Conservation (phyloP, 2,329 filamentous ascomycete species). For the Trichoderma sp. region DNA sequence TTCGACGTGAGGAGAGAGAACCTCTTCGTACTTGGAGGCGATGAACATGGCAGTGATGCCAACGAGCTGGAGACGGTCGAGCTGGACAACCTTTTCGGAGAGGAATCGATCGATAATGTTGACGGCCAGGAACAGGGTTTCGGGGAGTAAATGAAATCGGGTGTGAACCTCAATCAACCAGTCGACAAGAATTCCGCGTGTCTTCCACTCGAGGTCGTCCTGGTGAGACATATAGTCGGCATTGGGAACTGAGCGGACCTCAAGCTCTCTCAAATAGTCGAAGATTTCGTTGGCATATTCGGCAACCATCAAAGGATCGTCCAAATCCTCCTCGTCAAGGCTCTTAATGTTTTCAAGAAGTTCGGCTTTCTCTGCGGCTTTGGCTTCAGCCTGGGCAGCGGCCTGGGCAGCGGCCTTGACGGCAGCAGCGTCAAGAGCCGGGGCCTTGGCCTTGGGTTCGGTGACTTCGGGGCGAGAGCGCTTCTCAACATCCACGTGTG, state of each 20-base stretch:
- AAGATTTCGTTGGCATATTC: constrained; percentile 98
- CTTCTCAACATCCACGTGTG: constrained; percentile 58
- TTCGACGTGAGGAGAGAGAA: constrained; percentile 92
- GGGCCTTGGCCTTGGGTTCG: constrained; percentile 36
- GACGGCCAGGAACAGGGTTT: constrained; percentile 94
- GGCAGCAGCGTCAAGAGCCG: constrained; percentile 1
- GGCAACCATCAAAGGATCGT: constrained; percentile 96
- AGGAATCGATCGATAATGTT: constrained; percentile 99
- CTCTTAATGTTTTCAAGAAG: constrained; percentile 48
- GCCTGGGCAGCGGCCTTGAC: neutral
- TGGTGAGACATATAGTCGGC: constrained; percentile 95
- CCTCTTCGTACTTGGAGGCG: constrained; percentile 98
- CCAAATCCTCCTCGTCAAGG: constrained; percentile 83
- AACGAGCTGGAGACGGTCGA: constrained; percentile 94
- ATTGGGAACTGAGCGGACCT: constrained; percentile 79
- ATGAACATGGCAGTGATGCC: constrained; percentile 99
- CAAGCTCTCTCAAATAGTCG: constrained; percentile 88
- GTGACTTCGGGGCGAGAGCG: constrained; percentile 39
- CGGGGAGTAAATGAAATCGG: constrained; percentile 90
- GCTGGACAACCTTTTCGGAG: constrained; percentile 90
- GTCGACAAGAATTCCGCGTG: constrained; percentile 93
- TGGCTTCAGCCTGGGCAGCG: constrained; percentile 24
- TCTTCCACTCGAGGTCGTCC: constrained; percentile 96
- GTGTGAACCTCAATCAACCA: constrained; percentile 99
- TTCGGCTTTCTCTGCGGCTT: constrained; percentile 40